Percentiles rank a stretch among this genome's conserved stretches.
Conservation (phyloP, 2,329 filamentous ascomycete genomes). For the Colletotrichum tropicale region DNA sequence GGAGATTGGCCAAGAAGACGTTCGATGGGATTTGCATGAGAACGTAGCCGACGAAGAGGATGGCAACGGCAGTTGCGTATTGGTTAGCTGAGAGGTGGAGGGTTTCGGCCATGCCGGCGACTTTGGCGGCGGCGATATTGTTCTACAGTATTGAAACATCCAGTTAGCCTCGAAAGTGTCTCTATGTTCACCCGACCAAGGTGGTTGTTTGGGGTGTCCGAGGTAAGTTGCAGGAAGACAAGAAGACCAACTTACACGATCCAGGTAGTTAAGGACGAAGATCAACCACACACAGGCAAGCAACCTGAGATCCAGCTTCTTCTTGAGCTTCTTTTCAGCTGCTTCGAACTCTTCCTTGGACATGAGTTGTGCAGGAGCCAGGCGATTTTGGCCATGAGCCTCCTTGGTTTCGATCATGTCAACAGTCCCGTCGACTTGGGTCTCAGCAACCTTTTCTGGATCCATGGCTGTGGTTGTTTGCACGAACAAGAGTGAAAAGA, state of each 20-base stretch:
- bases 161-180: neutral
- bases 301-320: neutral
- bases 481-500: neutral
- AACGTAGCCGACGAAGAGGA: constrained; percentile 23
- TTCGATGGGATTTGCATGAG: constrained; percentile 34
- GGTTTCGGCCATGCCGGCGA: neutral
- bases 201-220: neutral
- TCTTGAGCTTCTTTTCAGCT: neutral
- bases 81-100: neutral
- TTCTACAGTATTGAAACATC: neutral
- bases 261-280: neutral
- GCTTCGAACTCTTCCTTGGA: neutral
- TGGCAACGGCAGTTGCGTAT: neutral
- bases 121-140: neutral
- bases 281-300: neutral
- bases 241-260: neutral
- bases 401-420: neutral
- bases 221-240: neutral
- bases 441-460: neutral
- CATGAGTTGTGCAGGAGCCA: neutral
- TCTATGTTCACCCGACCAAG: neutral
- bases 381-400: neutral
- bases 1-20: constrained; percentile 31
- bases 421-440: neutral
- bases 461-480: neutral